Base-by-base conservation (phyloP, 2,329 filamentous ascomycete genomes). In the Ceratocystis lukuohia region DNA sequence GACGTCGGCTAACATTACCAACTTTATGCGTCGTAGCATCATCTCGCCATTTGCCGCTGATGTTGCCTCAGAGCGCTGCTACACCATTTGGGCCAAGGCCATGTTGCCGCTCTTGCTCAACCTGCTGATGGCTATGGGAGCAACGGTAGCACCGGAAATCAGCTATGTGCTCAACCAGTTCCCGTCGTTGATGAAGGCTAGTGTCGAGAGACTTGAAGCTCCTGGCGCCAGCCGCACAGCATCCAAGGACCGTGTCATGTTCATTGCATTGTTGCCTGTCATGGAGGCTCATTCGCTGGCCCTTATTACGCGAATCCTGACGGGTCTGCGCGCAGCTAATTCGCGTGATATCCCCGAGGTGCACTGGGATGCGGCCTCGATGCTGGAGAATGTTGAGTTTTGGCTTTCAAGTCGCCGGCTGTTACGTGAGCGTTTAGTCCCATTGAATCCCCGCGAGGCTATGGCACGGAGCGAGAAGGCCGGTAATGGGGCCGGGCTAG, bases 121-220 rank as follows among this genome's bases (percentile, higher is more conserved):
- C 74, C 80, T 99, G 33, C 82, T 99, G 22, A 85, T 88, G 68
- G 85, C 89, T 10, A 84, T 99, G 20, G 91, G 91, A 10, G 82
- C 86, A 0, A 88, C 89, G 1, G 85, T 96, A 61, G 92, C 91
- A 0, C 84, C 87, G 0, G 94, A 99, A 74, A 84, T 97, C 5
- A 84, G 88, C 0, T 86, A 87, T 67, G 95, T 97, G 73, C 80
- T 99, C 33, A 96, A 95, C 72, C 88, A 91, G 73, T 99, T 96
- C 74, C 87, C 89, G 10, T 82, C 85, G 61, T 86, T 97, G 67
- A 80, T 99, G 8, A 76, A 78, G 53, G 84, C 89, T 37, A 89
- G 89, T 12, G 82, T 88, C 6, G 83, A 85, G 63, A 83, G 88
- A 0, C 85, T 97, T 69, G 87, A 89, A 72, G 78, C 83, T 44